A percentile compares a stretch with the other conserved stretches of the same genome.
These are phyloP conservation scores for Aspergillus neotritici DNA, from an alignment of 2,329 filamentous ascomycete genomes.

Conservation along the genomic window DNA sequence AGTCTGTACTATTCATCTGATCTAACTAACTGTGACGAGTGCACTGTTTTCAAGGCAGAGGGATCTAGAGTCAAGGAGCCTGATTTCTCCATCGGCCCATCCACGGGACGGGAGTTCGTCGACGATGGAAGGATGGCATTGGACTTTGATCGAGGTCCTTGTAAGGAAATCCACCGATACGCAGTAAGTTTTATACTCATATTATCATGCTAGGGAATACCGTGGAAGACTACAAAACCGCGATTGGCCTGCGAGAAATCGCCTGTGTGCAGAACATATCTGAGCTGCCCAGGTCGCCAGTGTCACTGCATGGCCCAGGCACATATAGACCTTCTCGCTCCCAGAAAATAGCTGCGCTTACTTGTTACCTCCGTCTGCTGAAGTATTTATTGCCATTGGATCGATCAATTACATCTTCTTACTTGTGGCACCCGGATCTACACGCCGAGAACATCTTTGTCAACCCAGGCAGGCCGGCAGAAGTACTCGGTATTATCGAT, in stretches of 20 bases:
- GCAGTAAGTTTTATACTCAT: constrained; percentile 5
- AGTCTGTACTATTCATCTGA: constrained; percentile 28
- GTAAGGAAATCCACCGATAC: not conserved
- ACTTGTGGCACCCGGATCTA: constrained; percentile 36
- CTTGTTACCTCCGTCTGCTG: constrained; percentile 25
- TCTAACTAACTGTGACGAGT: constrained; percentile 10
- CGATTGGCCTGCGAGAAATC: constrained; percentile 30
- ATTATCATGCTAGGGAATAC: constrained; percentile 21
- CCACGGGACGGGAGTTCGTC: constrained; percentile 26
- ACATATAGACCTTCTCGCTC: constrained; percentile 31
- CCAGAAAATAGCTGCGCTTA: constrained; percentile 29
- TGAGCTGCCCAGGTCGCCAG: constrained; percentile 26
- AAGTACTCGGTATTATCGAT: constrained; percentile 22
- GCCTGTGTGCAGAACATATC: constrained; percentile 24
- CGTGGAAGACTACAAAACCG: constrained; percentile 27
- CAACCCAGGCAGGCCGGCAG: constrained; percentile 12
- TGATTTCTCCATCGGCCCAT: constrained; percentile 36
- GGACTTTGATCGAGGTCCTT: constrained; percentile 11
- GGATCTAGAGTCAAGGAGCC: constrained; percentile 15
- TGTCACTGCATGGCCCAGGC: constrained; percentile 33
- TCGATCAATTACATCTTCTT: constrained; percentile 15
- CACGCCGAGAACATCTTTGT: constrained; percentile 32
- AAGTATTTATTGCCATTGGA: constrained; percentile 25
- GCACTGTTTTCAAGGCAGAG: constrained; percentile 16
- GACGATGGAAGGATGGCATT: constrained; percentile 26